phyloP scores from a whole-genome alignment of 2,329 filamentous ascomycete species.

The Amesomyces nigricolor region DNA sequence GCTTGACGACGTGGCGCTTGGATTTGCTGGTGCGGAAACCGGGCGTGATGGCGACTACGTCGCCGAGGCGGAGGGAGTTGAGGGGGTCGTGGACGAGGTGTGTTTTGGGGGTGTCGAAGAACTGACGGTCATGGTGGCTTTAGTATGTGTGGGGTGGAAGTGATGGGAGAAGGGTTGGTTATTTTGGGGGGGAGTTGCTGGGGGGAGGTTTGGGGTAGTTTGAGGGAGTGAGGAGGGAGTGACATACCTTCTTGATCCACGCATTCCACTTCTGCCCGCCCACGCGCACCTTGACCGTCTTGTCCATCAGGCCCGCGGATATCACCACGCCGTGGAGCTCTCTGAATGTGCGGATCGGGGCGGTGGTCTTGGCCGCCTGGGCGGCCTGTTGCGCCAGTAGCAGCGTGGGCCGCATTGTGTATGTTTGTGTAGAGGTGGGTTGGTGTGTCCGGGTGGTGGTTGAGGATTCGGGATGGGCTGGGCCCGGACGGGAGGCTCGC shows the following conservation, averaged over 20 bases:
- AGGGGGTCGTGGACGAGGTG: conserved; percentile 75
- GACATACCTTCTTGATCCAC: conserved; percentile 63
- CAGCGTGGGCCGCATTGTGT: conserved; percentile 8
- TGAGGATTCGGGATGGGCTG: too few species aligned
- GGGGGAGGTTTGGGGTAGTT: not conserved
- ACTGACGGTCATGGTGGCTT: too few species aligned
- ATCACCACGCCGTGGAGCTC: conserved; percentile 65
- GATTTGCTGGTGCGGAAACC: conserved; percentile 59
- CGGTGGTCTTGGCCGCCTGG: conserved; percentile 2
- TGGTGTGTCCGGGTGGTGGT: too few species aligned
- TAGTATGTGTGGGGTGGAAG: too few species aligned
- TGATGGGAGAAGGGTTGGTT: too few species aligned
- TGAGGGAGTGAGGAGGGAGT: not conserved
- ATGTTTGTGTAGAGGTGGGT: too few species aligned
- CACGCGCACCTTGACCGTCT: conserved; percentile 72
- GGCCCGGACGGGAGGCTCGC: too few species aligned
- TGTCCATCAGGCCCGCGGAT: conserved; percentile 70
- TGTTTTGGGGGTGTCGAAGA: conserved; percentile 58
- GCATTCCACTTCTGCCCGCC: conserved; percentile 67
- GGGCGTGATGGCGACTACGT: conserved; percentile 65
- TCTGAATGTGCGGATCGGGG: conserved; percentile 37
- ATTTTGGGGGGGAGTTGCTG: too few species aligned
- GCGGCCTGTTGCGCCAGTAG: conserved; percentile 8
- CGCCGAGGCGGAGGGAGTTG: conserved; percentile 65
- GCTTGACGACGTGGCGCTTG: conserved; percentile 69